Conservation (phyloP, 2,329 filamentous ascomycete genomes). For the Aspergillus floridensis region DNA sequence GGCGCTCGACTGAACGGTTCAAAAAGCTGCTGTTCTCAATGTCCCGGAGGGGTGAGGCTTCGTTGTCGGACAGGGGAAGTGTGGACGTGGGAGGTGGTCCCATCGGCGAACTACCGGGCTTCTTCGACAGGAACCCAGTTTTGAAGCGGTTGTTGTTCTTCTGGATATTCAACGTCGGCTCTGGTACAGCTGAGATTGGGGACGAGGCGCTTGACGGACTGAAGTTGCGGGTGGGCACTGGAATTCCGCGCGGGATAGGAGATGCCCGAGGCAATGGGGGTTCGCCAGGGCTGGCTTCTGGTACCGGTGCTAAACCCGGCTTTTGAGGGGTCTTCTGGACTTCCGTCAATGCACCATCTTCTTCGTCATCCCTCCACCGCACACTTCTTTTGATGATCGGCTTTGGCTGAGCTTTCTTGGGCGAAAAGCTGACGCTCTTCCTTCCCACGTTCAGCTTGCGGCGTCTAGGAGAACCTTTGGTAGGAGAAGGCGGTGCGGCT, state of each 20-base stretch:
- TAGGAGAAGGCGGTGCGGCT: constrained; percentile 56
- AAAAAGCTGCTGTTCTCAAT: constrained; percentile 51
- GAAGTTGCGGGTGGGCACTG: constrained; percentile 36
- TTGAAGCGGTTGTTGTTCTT: constrained; percentile 80
- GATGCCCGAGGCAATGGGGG: constrained; percentile 52
- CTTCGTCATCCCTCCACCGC: constrained; percentile 87
- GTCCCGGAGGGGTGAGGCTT: constrained; percentile 54
- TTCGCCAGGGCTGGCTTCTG: constrained; percentile 54
- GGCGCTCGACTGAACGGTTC: constrained; percentile 46
- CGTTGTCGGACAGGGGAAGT: constrained; percentile 59
- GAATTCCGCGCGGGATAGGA: constrained; percentile 45
- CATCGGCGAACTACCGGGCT: constrained; percentile 63
- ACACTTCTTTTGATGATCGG: constrained; percentile 74
- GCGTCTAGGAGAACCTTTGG: constrained; percentile 76
- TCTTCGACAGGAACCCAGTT: constrained; percentile 77
- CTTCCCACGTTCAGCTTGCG: constrained; percentile 62
- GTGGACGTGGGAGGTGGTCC: constrained; percentile 58
- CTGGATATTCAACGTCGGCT: constrained; percentile 60
- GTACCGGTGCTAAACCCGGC: constrained; percentile 53
- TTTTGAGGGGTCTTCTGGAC: constrained; percentile 88
- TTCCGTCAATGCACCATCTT: constrained; percentile 81
- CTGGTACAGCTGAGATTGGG: constrained; percentile 56
- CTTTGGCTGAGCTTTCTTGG: constrained; percentile 62
- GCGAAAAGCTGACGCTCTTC: constrained; percentile 79
- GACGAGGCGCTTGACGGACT: constrained; percentile 51